These are phyloP conservation scores for Hsuehochloa calcarea DNA, from an alignment of 176 grass and related monocot genomes.

Conservation along the genomic window DNA sequence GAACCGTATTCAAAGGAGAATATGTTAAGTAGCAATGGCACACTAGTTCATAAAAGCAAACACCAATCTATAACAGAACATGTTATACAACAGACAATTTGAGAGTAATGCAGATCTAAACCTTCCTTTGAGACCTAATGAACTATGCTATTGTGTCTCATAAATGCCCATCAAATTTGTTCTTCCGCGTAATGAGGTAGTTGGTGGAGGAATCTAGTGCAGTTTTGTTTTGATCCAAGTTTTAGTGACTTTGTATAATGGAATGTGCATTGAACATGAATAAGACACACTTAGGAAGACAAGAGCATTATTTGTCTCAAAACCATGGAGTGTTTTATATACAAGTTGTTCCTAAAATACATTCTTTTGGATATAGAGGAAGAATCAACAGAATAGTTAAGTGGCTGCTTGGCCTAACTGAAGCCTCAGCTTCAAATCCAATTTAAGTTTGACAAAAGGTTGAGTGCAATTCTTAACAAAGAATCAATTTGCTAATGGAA, in stretches of 20 bases:
- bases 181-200: background rate
- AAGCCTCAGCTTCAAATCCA: background rate
- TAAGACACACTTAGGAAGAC: background rate
- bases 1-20: background rate
- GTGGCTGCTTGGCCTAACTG: constrained; percentile 18
- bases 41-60: constrained; percentile 2
- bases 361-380: background rate
- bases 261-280: background rate
- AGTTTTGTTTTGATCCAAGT: background rate
- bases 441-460: background rate
- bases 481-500: background rate
- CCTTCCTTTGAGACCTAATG: constrained; percentile 6
- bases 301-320: background rate
- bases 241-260: background rate
- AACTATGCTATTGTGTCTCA: background rate
- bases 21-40: background rate
- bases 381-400: background rate
- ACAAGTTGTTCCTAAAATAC: background rate
- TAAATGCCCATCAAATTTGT: background rate
- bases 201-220: background rate
- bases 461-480: background rate
- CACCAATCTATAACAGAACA: background rate
- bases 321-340: background rate
- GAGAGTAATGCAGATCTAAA: background rate
- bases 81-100: background rate